Conservation (phyloP, 2,329 filamentous ascomycete genomes). For the Scytalidium sp. region DNA sequence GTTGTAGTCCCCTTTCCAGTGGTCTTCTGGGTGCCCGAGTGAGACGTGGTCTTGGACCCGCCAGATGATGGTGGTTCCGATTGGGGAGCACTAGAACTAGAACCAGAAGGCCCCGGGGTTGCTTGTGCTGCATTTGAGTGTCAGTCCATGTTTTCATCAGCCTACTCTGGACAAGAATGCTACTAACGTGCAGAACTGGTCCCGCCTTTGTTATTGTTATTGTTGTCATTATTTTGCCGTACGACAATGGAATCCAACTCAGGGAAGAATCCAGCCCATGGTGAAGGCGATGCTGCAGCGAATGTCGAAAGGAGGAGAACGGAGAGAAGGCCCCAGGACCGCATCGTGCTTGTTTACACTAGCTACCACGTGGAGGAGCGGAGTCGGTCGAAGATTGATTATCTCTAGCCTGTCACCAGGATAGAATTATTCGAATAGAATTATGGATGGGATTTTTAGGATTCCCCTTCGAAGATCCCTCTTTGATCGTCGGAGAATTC, state of each 20-base stretch:
- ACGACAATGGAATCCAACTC: slow-evolving; percentile 51
- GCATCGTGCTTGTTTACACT: slow-evolving; percentile 41
- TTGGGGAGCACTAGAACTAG: too few relatives aligned
- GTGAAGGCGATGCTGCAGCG: slow-evolving; percentile 37
- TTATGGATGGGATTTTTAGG: neutral
- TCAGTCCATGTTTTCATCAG: neutral
- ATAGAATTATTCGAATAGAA: neutral
- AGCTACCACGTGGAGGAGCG: neutral
- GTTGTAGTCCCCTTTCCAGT: neutral
- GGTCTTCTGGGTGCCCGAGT: neutral
- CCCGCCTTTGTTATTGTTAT: slow-evolving; percentile 6
- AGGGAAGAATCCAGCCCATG: slow-evolving; percentile 54
- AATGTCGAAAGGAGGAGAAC: slow-evolving; percentile 47
- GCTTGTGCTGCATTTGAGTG: neutral
- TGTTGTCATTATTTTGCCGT: slow-evolving; percentile 35
- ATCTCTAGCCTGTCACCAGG: neutral
- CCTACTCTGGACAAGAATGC: too few relatives aligned
- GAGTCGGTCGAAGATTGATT: neutral
- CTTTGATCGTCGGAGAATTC: neutral
- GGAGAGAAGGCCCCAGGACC: slow-evolving; percentile 42
- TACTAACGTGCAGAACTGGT: too few relatives aligned
- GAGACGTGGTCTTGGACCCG: too few relatives aligned
- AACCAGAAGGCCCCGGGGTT: neutral
- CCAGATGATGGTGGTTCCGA: too few relatives aligned
- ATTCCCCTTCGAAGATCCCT: neutral